These are phyloP conservation scores for Caloboletus inedulis DNA, from an alignment of 1,284 basidiomycete species.

Conservation along the genomic window DNA sequence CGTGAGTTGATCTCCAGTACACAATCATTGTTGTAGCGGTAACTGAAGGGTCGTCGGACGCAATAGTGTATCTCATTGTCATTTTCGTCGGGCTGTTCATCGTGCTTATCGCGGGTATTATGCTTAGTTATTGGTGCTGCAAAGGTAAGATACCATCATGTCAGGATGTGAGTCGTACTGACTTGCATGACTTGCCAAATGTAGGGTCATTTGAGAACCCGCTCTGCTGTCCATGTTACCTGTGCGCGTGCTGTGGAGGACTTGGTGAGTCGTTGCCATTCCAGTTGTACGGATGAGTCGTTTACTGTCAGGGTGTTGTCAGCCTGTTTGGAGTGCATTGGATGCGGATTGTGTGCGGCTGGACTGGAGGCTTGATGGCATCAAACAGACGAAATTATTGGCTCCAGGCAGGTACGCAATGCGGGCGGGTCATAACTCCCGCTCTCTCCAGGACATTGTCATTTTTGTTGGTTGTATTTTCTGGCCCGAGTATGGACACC, in stretches of 20 bases:
- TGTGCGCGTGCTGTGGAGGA: slow-evolving; percentile 64
- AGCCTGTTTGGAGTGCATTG: slow-evolving; percentile 55
- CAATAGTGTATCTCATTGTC: slow-evolving; percentile 51
- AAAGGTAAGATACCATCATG: slow-evolving; percentile 35
- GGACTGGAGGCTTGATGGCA: slow-evolving; percentile 36
- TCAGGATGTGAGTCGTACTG: neutral
- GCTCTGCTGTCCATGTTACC: slow-evolving; percentile 60
- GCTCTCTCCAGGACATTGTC: neutral
- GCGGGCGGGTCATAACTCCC: neutral
- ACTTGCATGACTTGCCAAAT: slow-evolving; percentile 6
- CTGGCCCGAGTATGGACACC: neutral
- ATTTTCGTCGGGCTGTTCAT: slow-evolving; percentile 54
- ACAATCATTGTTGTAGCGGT: neutral
- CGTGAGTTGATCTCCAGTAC: slow-evolving; percentile 27
- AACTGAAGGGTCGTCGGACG: neutral
- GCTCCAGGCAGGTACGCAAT: neutral
- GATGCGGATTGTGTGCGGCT: slow-evolving; percentile 53
- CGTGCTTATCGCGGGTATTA: slow-evolving; percentile 47
- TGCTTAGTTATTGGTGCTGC: slow-evolving; percentile 61
- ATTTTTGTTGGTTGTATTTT: neutral
- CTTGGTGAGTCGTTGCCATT: slow-evolving; percentile 43
- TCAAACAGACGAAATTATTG: neutral
- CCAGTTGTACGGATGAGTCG: neutral
- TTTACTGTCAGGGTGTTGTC: slow-evolving; percentile 14
- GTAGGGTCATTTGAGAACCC: slow-evolving; percentile 57